These are phyloP conservation scores for Penicillium pancosmium DNA, from an alignment of 495 filamentous ascomycete genomes.

Conservation along the genomic window DNA sequence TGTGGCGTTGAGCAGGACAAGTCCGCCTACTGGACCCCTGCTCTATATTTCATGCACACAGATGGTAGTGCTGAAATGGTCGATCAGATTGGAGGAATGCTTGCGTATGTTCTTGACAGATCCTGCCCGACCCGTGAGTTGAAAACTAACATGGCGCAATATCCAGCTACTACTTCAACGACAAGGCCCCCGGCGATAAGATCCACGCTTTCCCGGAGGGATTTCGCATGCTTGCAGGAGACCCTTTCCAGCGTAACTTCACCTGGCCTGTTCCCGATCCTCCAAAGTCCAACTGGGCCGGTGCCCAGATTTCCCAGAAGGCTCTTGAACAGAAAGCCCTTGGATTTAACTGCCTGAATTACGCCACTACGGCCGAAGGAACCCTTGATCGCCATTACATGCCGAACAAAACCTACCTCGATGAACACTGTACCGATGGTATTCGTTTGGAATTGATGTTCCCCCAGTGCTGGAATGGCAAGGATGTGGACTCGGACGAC, in stretches of 20 bases:
- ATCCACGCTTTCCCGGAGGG: conserved; percentile 75
- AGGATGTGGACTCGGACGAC: conserved; percentile 59
- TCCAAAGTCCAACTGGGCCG: conserved; percentile 70
- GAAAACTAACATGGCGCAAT: conserved; percentile 4
- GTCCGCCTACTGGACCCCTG: conserved; percentile 66
- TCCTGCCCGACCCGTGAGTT: neutral
- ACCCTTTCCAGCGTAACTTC: conserved; percentile 69
- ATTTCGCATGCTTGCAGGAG: conserved; percentile 88
- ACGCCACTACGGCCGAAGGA: conserved; percentile 58
- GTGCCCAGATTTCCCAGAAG: conserved; percentile 59
- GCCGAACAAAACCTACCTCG: conserved; percentile 77
- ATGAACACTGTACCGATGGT: conserved; percentile 74
- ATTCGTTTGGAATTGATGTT: conserved; percentile 85
- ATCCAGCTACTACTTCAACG: conserved; percentile 73
- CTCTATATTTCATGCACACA: conserved; percentile 56
- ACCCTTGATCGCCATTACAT: conserved; percentile 79
- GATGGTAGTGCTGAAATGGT: conserved; percentile 60
- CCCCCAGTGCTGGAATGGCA: conserved; percentile 89
- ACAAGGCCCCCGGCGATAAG: conserved; percentile 45
- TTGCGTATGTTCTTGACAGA: conserved; percentile 44
- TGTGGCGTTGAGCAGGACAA: conserved; percentile 62
- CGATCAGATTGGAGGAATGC: conserved; percentile 58
- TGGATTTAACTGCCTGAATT: conserved; percentile 93
- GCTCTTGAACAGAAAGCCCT: conserved; percentile 78
- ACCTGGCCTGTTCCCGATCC: conserved; percentile 69